A percentile compares a stretch with the other conserved stretches of the same genome.
These are phyloP conservation scores for Rachicladosporium sp. DNA, from an alignment of 2,329 filamentous ascomycete genomes.

Conservation along the genomic window DNA sequence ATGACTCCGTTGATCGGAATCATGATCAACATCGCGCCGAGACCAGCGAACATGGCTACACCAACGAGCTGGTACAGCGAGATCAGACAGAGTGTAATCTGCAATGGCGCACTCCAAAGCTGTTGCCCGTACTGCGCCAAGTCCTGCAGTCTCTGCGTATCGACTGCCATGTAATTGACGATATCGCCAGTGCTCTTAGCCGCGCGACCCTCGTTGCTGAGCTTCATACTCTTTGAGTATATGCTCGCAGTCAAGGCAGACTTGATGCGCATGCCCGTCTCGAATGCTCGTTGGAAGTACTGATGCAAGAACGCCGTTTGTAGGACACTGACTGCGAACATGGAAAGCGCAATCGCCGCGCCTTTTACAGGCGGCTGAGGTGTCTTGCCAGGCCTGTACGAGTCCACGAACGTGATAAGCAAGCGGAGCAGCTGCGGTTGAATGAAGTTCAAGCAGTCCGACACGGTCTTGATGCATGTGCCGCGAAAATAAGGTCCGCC, in stretches of 20 bases:
- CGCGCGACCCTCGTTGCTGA: slow-evolving; percentile 86
- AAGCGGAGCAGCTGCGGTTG: slow-evolving; percentile 83
- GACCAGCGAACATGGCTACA: slow-evolving; percentile 86
- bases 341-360: slow-evolving; percentile 74
- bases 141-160: slow-evolving; percentile 89
- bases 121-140: slow-evolving; percentile 92
- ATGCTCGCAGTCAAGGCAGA: slow-evolving; percentile 80
- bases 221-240: slow-evolving; percentile 76
- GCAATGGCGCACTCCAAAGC: slow-evolving; percentile 92
- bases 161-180: slow-evolving; percentile 98
- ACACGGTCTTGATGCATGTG: slow-evolving; percentile 75
- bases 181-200: slow-evolving; percentile 92
- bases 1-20: slow-evolving; percentile 91
- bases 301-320: slow-evolving; percentile 91
- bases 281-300: slow-evolving; percentile 92
- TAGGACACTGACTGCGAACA: slow-evolving; percentile 77
- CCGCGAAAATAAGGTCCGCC: slow-evolving; percentile 73
- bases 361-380: slow-evolving; percentile 74
- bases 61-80: slow-evolving; percentile 94
- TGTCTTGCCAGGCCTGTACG: slow-evolving; percentile 47
- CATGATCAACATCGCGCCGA: slow-evolving; percentile 93
- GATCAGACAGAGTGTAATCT: slow-evolving; percentile 89
- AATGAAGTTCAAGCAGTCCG: slow-evolving; percentile 73
- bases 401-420: slow-evolving; percentile 73
- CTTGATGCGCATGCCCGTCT: slow-evolving; percentile 95